Conservation (phyloP, 2,329 filamentous ascomycete species). For the Ceratocystis albifundus region DNA sequence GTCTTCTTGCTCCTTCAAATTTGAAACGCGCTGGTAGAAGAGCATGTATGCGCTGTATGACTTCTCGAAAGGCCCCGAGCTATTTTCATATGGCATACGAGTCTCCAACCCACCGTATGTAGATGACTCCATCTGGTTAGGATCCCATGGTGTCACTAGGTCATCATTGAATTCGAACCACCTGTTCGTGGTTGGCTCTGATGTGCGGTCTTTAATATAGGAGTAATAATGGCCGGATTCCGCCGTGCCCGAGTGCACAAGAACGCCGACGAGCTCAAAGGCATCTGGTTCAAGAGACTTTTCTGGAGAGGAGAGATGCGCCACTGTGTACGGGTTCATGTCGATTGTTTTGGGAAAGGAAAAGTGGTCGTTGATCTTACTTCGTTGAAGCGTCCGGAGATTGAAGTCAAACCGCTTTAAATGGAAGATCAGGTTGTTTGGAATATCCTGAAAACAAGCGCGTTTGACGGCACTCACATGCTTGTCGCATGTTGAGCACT, state of each 20-base stretch:
- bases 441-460: constrained; percentile 84
- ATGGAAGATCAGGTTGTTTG: constrained; percentile 90
- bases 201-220: constrained; percentile 71
- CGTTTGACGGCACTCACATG: constrained; percentile 90
- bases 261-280: constrained; percentile 88
- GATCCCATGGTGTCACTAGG: constrained; percentile 65
- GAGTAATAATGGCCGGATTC: constrained; percentile 97
- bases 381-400: constrained; percentile 61
- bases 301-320: constrained; percentile 57
- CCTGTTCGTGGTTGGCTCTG: constrained; percentile 35
- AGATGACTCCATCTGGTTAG: constrained; percentile 55
- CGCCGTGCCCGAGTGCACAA: constrained; percentile 85
- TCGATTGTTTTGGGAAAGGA: constrained; percentile 74
- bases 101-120: constrained; percentile 68
- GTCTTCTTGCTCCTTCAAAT: constrained; percentile 40
- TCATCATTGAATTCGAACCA: constrained; percentile 97
- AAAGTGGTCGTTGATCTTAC: constrained; percentile 93
- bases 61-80: constrained; percentile 48
- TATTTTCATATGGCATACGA: constrained; percentile 36
- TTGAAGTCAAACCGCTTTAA: constrained; percentile 82
- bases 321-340: constrained; percentile 82
- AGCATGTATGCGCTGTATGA: constrained; percentile 91
- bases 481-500: constrained; percentile 77
- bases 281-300: constrained; percentile 52
- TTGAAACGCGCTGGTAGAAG: constrained; percentile 77